Base-by-base conservation (phyloP, 306 rosid genomes). In the Senna siamea region DNA sequence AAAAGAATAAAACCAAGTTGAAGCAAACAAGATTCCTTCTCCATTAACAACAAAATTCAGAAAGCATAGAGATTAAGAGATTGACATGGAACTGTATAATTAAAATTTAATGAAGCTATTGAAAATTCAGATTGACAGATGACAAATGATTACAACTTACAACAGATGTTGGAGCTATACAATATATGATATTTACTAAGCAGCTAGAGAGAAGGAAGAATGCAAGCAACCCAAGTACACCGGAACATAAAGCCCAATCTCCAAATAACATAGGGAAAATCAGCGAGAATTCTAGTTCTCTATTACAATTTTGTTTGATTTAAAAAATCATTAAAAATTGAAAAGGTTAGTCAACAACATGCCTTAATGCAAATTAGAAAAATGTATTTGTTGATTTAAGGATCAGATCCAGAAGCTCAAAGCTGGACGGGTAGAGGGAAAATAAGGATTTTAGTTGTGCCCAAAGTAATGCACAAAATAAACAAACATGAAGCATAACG, bases 261-360 rank as follows among this genome's bases (percentile, higher is more conserved):
- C 2, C n/a, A n/a, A n/a, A n/a, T n/a, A n/a, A n/a, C n/a, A n/a
- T n/a, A n/a, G n/a, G n/a, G n/a, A n/a, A n/a, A n/a, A n/a, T n/a
- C n/a, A n/a, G n/a, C n/a, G n/a, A n/a, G n/a, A n/a, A n/a, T 64
- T 75, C 60, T 34, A 43, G 40, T 57, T 72, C 40, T 26, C 48
- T n/a, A 34, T 37, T 18, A 28, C 50, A 23, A 28, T 57, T 73
- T 58, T 41, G 28, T 51, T 72, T 66, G 19, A 32, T 58, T 32
- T 18, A n/a, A 69, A 43, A 58, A 41, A 62, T 61, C 63, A 62
- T 17, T 32, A 62, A 70, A 69, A 43, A 4, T 38, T 41, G 47
- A 57, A 28, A 57, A 57, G 28, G 70, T 50, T 68, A 61, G 20
- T 78, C 32, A 48, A 19, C 60, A 32, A 19, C 60, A 32, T 50